Conservation (phyloP, 495 filamentous ascomycete species). For the Lasiosphaeria hispida region DNA sequence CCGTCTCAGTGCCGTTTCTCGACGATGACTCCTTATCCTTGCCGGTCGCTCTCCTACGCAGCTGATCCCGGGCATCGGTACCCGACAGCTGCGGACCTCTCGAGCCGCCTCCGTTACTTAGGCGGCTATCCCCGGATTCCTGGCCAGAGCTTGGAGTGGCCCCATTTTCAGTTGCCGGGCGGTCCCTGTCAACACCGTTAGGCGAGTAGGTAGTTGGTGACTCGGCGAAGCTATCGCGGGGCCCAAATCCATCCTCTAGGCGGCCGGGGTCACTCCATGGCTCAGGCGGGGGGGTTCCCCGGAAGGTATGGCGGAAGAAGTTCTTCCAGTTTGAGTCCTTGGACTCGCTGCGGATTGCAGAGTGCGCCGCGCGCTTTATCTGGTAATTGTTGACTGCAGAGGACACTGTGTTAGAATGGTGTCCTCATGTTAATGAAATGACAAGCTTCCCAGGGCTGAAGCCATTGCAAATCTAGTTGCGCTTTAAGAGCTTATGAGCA, state of each 20-base stretch:
- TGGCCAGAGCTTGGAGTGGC: not conserved
- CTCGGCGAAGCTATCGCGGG: not conserved
- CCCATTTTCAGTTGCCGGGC: not conserved
- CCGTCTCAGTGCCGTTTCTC: not conserved
- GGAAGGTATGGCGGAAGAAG: slow-evolving; percentile 9
- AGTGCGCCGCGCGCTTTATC: slow-evolving; percentile 2
- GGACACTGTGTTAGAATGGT: not conserved
- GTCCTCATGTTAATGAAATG: no score
- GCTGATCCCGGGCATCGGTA: not conserved
- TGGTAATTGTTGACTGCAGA: slow-evolving; percentile 2
- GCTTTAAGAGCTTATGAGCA: no score
- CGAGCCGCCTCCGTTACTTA: not conserved
- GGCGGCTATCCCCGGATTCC: not conserved
- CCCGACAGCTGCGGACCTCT: no score
- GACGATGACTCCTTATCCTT: not conserved
- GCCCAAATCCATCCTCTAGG: no score
- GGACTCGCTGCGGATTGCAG: not conserved
- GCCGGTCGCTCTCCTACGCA: not conserved
- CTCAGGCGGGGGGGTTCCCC: not conserved
- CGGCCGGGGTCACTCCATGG: not conserved
- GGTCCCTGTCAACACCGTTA: not conserved
- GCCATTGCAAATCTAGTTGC: no score
- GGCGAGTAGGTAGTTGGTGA: no score
- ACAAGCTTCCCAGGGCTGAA: no score
- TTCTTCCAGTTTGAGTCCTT: slow-evolving; percentile 1